These are phyloP conservation scores for Fusarium sp. DNA, from an alignment of 2,329 filamentous ascomycete species.

Conservation along the genomic window DNA sequence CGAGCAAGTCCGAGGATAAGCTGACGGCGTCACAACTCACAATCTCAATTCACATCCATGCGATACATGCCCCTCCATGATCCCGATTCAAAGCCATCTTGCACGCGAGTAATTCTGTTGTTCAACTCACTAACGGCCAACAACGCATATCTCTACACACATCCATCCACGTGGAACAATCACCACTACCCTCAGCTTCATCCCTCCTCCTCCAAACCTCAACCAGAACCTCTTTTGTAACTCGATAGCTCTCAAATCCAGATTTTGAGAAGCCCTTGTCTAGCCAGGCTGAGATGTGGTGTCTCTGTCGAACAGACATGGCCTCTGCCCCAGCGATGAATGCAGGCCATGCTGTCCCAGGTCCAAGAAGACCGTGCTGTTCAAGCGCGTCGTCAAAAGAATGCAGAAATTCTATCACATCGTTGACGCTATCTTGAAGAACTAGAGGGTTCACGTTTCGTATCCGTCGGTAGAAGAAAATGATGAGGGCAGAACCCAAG, in stretches of 20 bases:
- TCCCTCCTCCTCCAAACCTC: constrained; percentile 41
- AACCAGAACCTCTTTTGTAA: constrained; percentile 25
- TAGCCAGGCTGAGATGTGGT: constrained; percentile 32
- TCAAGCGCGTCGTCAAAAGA: constrained; percentile 36
- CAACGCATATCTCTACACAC: constrained; percentile 35
- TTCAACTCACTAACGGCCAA: constrained; percentile 33
- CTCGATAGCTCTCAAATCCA: constrained; percentile 38
- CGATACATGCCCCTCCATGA: too few relatives aligned
- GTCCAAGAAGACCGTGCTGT: constrained; percentile 27
- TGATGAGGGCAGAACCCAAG: constrained; percentile 28
- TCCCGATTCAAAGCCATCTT: not conserved
- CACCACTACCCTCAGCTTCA: constrained; percentile 19
- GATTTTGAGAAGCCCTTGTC: constrained; percentile 35
- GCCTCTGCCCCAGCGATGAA: constrained; percentile 39
- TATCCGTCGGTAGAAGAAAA: constrained; percentile 39
- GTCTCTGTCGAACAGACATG: constrained; percentile 23
- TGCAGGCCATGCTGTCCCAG: constrained; percentile 37
- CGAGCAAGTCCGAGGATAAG: not conserved
- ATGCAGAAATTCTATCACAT: constrained; percentile 31
- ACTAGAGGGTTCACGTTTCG: constrained; percentile 39
- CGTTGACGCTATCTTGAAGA: constrained; percentile 31
- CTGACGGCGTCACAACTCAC: not conserved
- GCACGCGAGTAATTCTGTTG: not conserved
- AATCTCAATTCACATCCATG: not conserved
- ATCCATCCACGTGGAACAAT: constrained; percentile 41